Conservation (phyloP, 768 basidiomycete species). For the Agaricus sinodeliciosus region DNA sequence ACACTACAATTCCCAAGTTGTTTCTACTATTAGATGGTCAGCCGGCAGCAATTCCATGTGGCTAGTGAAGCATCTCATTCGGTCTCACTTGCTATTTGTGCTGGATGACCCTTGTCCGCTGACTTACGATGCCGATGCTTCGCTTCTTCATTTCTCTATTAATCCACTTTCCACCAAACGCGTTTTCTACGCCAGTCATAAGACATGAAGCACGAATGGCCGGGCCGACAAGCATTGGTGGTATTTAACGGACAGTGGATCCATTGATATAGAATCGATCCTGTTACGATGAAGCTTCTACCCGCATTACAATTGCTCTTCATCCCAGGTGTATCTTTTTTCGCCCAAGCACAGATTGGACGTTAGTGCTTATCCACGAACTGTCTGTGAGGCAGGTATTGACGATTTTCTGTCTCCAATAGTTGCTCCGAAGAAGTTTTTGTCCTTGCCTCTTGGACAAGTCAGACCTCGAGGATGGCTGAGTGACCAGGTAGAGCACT, state of each 20-base stretch:
- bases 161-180: not conserved
- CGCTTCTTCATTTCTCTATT: not conserved
- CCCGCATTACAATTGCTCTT: not conserved
- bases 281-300: conserved; percentile 2
- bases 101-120: not conserved
- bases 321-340: conserved; percentile 1
- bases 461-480: conserved; percentile 36
- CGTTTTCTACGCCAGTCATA: conserved; percentile 1
- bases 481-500: conserved; percentile 28
- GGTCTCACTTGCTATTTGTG: not conserved
- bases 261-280: not conserved
- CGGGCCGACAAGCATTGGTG: not conserved
- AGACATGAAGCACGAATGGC: not conserved
- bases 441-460: conserved; percentile 31
- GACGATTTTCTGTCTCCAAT: not conserved
- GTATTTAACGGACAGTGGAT: not conserved
- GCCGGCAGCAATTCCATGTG: conserved; percentile 3
- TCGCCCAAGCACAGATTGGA: conserved; percentile 16
- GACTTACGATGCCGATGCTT: no score
- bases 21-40: not conserved
- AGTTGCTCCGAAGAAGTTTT: conserved; percentile 38
- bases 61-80: not conserved
- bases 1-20: not conserved
- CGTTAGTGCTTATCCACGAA: conserved; percentile 15
- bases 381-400: not conserved